Percentiles rank a stretch among this genome's conserved stretches.
These are phyloP conservation scores for Tausonia pullulans DNA, from an alignment of 1,284 basidiomycete species.

Conservation along the genomic window DNA sequence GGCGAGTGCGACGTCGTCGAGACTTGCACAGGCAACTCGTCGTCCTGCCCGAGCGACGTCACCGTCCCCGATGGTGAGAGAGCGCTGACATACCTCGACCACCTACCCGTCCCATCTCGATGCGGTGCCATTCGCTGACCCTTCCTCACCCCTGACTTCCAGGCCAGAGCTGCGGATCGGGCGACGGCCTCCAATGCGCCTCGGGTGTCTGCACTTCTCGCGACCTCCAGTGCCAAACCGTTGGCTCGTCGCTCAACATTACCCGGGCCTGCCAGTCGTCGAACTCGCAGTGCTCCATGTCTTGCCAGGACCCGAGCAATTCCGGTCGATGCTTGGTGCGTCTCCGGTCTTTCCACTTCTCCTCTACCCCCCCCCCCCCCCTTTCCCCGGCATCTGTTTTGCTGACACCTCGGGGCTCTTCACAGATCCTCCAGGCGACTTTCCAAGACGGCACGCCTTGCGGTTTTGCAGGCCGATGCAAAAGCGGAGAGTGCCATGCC, in stretches of 20 bases:
- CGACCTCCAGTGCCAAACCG: constrained; percentile 61
- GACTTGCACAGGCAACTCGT: constrained; percentile 62
- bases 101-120: not conserved
- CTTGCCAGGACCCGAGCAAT: constrained; percentile 60
- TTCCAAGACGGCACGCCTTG: constrained; percentile 79
- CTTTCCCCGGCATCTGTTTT: not conserved
- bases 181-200: constrained; percentile 57
- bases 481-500: not conserved
- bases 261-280: constrained; percentile 52
- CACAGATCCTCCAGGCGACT: constrained; percentile 50
- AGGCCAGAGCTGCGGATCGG: constrained; percentile 51
- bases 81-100: too few species aligned
- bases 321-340: constrained; percentile 19
- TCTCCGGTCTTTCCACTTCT: not conserved
- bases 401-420: constrained; percentile 15
- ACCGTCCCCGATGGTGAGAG: constrained; percentile 53
- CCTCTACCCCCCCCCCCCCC: not conserved
- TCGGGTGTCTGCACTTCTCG: constrained; percentile 71
- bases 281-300: constrained; percentile 62
- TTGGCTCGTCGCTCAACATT: constrained; percentile 58
- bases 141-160: not conserved
- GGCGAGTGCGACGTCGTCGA: constrained; percentile 71
- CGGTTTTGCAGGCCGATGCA: constrained; percentile 40
- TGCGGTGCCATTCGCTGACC: not conserved
- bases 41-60: constrained; percentile 59